phyloP scores from a whole-genome alignment of 225 moss, liverwort and hornwort species.

The Bryum argenteum region DNA sequence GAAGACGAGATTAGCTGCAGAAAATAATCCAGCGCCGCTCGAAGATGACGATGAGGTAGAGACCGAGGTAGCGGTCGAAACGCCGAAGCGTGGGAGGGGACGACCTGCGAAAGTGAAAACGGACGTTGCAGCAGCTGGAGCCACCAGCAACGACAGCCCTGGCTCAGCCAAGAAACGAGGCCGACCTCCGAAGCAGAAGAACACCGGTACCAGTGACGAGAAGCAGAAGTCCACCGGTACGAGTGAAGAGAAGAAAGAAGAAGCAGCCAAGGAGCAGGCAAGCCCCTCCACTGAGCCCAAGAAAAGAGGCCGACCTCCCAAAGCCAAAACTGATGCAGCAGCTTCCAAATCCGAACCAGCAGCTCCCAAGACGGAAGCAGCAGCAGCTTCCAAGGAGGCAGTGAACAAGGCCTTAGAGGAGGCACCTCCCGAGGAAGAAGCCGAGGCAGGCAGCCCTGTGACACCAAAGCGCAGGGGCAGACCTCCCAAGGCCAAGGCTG shows the following conservation, averaged over 20 bases:
- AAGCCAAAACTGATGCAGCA: slow-evolving; percentile 36
- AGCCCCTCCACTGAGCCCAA: slow-evolving; percentile 36
- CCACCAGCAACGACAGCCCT: slow-evolving; percentile 29
- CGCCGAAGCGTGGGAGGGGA: slow-evolving; percentile 58
- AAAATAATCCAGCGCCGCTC: slow-evolving; percentile 22
- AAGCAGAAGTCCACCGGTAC: no score
- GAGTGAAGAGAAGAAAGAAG: slow-evolving; percentile 10
- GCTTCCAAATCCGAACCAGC: no score
- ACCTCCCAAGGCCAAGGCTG: slow-evolving; percentile 46
- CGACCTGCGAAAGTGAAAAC: slow-evolving; percentile 48
- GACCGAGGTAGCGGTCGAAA: slow-evolving; percentile 30
- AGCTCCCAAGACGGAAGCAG: no score
- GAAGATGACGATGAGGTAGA: slow-evolving; percentile 29
- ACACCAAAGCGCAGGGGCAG: slow-evolving; percentile 50
- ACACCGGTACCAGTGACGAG: no score
- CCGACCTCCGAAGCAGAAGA: slow-evolving; percentile 54
- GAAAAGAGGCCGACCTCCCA: slow-evolving; percentile 45
- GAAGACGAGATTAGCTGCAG: slow-evolving; percentile 39
- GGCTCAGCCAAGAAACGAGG: slow-evolving; percentile 49
- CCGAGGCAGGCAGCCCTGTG: neutral
- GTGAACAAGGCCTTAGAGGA: slow-evolving; percentile 27
- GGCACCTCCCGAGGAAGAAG: neutral
- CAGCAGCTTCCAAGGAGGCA: slow-evolving; percentile 16
- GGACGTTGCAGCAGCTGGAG: neutral
- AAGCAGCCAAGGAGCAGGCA: slow-evolving; percentile 9